phyloP scores from a whole-genome alignment of 352 stramenopile species.

The Pythium oligandrum region DNA sequence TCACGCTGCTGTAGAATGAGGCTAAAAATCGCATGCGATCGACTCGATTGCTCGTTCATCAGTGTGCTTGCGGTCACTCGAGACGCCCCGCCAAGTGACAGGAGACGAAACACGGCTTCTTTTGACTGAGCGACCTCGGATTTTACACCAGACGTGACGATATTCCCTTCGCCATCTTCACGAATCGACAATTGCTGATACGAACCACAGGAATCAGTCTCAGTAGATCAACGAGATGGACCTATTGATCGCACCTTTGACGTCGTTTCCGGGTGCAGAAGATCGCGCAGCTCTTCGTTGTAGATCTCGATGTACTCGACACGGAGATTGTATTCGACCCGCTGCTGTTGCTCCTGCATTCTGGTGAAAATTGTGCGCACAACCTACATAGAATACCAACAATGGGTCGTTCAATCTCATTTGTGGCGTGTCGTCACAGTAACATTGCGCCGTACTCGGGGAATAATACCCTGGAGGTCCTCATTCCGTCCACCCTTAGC shows the following conservation, averaged over 20 bases:
- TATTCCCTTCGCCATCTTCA: constrained; percentile 74
- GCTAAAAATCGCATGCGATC: constrained; percentile 90
- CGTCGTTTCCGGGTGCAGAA: constrained; percentile 84
- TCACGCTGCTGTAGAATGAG: constrained; percentile 78
- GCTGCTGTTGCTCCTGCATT: constrained; percentile 36
- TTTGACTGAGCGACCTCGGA: constrained; percentile 68
- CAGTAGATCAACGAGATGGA: too few relatives aligned
- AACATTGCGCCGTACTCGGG: constrained; percentile 38
- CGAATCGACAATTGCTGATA: constrained; percentile 66
- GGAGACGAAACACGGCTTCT: constrained; percentile 79
- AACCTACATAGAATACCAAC: constrained; percentile 17
- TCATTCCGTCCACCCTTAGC: constrained; percentile 39
- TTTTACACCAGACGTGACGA: constrained; percentile 78
- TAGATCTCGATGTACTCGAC: constrained; percentile 98
- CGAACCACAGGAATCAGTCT: not conserved
- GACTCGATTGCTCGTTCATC: constrained; percentile 89
- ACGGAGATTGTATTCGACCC: constrained; percentile 82
- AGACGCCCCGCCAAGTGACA: constrained; percentile 73
- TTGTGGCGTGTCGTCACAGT: not conserved
- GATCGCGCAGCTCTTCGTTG: constrained; percentile 96
- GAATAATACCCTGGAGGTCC: constrained; percentile 80
- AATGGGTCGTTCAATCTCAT: constrained; percentile 6
- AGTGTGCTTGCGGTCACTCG: constrained; percentile 82
- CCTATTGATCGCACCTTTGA: constrained; percentile 33
- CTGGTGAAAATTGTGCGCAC: constrained; percentile 72